Base-by-base conservation (phyloP, 2,329 filamentous ascomycete species). In the Colletotrichum falcatum region DNA sequence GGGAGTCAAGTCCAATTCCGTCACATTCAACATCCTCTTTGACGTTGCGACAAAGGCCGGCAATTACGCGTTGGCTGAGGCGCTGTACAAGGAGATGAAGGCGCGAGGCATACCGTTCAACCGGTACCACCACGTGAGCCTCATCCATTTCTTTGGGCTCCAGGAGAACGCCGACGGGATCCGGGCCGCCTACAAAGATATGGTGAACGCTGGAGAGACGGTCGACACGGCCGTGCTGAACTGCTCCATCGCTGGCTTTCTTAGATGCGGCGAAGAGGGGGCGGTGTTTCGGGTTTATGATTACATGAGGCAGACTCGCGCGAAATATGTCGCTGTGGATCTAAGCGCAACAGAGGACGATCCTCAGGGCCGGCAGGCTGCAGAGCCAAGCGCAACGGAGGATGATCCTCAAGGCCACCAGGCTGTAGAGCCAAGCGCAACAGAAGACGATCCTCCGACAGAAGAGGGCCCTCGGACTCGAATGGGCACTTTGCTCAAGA, bases 1-100 rank as follows among this genome's bases (percentile, higher is more conserved):
- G 2, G 87, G 88, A 1, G 79, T 94, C 18, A 82, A 83, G 74
- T 91, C 88, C 44, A 92, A 92, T 74, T 86, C 89, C 59, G 91
- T 94, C n/a, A 97, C 95, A 0, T 97, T 99, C 81, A 97, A 96
- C 77, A 92, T 98, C 56, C 86, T 99, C 16, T 98, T 97, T 75
- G 93, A 98, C 77, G 88, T 94, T 14, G 94, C 96, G 1, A 89
- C 94, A 74, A 97, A 96, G 79, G 90, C 94, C 0, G 92, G 93
- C 48, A 96, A 97, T 77, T 97, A 92, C 74, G 84, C 85, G 1
- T 88, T 98, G 28, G 95, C 94, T 4, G 93, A 98, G 75, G 93
- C 94, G 83, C 88, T 98, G 14, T 90, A 95, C 75, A 86, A 89
- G 66, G 95, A 98, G 81, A 95, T 98, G 91, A 84, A 87, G 60